Base-by-base conservation (phyloP, 2,329 filamentous ascomycete genomes). In the Aspergillus fumigatiaffinis region DNA sequence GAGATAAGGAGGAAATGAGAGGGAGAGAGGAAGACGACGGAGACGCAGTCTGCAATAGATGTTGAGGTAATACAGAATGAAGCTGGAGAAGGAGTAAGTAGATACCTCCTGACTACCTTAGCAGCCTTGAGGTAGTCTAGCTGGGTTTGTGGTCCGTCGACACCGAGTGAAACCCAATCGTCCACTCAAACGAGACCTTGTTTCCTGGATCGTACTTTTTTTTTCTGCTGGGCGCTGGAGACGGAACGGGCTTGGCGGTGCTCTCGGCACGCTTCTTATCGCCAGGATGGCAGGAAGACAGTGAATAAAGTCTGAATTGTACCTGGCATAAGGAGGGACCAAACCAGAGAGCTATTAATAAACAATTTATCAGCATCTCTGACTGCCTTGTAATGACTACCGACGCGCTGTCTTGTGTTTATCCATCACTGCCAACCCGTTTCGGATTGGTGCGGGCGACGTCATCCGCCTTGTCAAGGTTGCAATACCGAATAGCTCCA, bases 231-330 rank as follows among this genome's bases (percentile, higher is more conserved):
- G 42, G 29, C 46, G 47, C 57, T 53, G 51, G 41, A 51, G 44
- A 51, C 58, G 58, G 58, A 58, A 56, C 26, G 51, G 50, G 52
- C 61, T 58, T 58, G 56, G 55, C 60, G 47, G 53, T 57, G 50
- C 52, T 35, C 42, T 53, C 42, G 48, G 44, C 21, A 47, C 44
- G 4, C 12, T 25, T 47, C 44, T 47, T 26, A 47, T 47, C 23
- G 6, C 4, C n/a, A 47, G 20, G 21, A 47, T 14, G 23, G 14
- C 41, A 44, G 41, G 21, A 21, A 21, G 7, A 44, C 8, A 5
- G 0, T 44, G 41, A 26, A n/a, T 20, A 10, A 38, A 7, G 14
- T 2, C 32, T 35, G 14, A 17, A 35, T 6, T 35, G 32, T 6
- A 4, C 32, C 5, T 14, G 29, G 12, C 10, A 14, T 32, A 32